Evolutionary conservation across 73 alveolate genomes (phyloP).

Genomic region (Paramecium biaurelia): DNA sequence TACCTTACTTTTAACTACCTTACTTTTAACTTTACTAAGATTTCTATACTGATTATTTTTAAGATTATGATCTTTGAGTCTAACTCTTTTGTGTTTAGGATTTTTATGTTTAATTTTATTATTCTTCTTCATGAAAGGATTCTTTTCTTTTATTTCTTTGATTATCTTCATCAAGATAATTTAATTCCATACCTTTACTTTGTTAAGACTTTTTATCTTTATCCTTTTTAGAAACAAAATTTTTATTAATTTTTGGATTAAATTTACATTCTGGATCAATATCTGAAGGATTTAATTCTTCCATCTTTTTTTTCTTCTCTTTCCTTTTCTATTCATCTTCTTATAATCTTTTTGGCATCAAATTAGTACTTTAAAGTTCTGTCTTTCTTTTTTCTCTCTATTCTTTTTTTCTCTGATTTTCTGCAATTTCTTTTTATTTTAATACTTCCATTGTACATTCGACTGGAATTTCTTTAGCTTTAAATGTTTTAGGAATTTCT

Average conservation of each 20-base stretch:
- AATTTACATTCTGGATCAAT: constrained; percentile 50
- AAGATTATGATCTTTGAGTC: background rate
- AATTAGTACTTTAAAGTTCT: background rate
- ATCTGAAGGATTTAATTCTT: background rate
- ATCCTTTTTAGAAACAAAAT: constrained; percentile 15
- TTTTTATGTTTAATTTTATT: background rate
- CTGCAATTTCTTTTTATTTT: constrained; percentile 21
- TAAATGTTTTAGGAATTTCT: background rate
- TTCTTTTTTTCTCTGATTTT: background rate
- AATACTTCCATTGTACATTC: constrained; percentile 13
- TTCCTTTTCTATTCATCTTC: constrained; percentile 27
- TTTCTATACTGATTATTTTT: background rate
- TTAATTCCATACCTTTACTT: background rate
- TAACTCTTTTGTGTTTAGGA: background rate
- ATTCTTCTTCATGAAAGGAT: background rate
- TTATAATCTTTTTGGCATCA: background rate
- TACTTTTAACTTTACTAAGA: background rate
- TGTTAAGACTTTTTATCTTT: background rate
- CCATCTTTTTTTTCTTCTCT: background rate
- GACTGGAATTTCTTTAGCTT: constrained; percentile 22
- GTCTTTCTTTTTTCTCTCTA: constrained; percentile 30
- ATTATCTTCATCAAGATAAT: constrained; percentile 41
- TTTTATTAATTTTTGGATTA: constrained; percentile 25
- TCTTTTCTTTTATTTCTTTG: constrained; percentile 8
- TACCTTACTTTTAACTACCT: background rate